Conservation (phyloP, 257 asterid genomes). For the Jasminum sambac region DNA sequence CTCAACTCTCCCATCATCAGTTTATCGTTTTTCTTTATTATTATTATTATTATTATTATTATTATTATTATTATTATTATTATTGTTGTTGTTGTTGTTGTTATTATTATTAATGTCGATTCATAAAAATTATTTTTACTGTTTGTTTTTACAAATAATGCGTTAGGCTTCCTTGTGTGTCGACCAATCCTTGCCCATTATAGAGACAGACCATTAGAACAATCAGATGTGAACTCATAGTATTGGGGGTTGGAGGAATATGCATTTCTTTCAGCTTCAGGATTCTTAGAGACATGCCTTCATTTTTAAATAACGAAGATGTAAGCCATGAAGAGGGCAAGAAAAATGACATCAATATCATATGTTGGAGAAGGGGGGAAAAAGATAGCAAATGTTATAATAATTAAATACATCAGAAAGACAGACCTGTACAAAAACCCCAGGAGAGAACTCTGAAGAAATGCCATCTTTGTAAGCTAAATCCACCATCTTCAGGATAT, state of each 20-base stretch:
- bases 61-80: no score
- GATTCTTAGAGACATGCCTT: slow-evolving; percentile 3
- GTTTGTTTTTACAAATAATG: neutral
- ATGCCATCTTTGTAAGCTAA: slow-evolving; percentile 84
- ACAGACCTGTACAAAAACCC: slow-evolving; percentile 88
- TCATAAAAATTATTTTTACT: slow-evolving; percentile 1
- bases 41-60: no score
- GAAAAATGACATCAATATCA: neutral
- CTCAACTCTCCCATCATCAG: neutral
- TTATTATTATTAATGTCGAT: no score
- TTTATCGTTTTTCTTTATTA: neutral
- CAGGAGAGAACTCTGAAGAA: slow-evolving; percentile 78
- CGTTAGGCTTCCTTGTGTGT: slow-evolving; percentile 6
- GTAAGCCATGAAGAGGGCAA: slow-evolving; percentile 4
- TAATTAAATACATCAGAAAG: slow-evolving; percentile 6
- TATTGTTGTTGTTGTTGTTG: no score
- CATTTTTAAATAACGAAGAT: neutral
- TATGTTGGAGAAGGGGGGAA: neutral
- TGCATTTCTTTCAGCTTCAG: neutral
- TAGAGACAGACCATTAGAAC: slow-evolving; percentile 18
- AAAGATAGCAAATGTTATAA: no score
- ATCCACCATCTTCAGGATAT: slow-evolving; percentile 62
- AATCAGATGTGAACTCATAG: slow-evolving; percentile 7
- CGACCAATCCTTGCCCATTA: slow-evolving; percentile 6
- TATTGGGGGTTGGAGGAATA: slow-evolving; percentile 1